Conservation (phyloP, 2,329 filamentous ascomycete species). For the Pseudofabraea citricarpa region DNA sequence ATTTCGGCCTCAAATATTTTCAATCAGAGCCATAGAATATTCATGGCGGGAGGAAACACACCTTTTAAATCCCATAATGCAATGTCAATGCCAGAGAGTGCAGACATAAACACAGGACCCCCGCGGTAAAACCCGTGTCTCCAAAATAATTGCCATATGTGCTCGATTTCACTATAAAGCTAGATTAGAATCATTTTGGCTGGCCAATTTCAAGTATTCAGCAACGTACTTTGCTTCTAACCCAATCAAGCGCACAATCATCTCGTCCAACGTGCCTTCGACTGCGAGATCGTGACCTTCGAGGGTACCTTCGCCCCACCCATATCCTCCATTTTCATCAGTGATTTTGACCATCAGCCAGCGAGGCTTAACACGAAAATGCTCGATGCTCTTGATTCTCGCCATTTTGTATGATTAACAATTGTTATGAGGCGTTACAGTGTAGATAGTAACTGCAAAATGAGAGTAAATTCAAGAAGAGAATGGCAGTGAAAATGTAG, state of each 20-base stretch:
- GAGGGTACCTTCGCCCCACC: conserved; percentile 72
- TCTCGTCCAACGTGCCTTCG: conserved; percentile 67
- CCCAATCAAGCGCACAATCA: conserved; percentile 56
- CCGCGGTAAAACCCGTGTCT: conserved; percentile 71
- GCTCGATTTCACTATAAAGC: conserved; percentile 63
- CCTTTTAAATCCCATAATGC: conserved; percentile 75
- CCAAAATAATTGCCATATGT: conserved; percentile 74
- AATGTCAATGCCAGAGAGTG: conserved; percentile 72
- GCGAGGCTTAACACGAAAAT: conserved; percentile 69
- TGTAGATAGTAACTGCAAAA: no score
- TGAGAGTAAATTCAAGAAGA: no score
- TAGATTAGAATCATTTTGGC: not conserved
- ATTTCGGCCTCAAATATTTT: conserved; percentile 38
- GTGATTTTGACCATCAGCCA: conserved; percentile 77
- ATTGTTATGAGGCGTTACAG: no score
- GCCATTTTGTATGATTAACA: no score
- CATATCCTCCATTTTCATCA: conserved; percentile 57
- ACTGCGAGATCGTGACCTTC: conserved; percentile 72
- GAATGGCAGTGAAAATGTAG: no score
- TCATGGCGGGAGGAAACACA: conserved; percentile 6
- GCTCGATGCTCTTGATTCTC: conserved; percentile 62
- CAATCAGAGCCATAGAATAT: conserved; percentile 19
- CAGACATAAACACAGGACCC: conserved; percentile 76
- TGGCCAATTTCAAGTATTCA: not conserved
- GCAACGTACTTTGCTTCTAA: conserved; percentile 62